These are phyloP conservation scores for Entomortierella beljakovae DNA, from an alignment of 192 early-diverging fungal species.

Conservation along the genomic window DNA sequence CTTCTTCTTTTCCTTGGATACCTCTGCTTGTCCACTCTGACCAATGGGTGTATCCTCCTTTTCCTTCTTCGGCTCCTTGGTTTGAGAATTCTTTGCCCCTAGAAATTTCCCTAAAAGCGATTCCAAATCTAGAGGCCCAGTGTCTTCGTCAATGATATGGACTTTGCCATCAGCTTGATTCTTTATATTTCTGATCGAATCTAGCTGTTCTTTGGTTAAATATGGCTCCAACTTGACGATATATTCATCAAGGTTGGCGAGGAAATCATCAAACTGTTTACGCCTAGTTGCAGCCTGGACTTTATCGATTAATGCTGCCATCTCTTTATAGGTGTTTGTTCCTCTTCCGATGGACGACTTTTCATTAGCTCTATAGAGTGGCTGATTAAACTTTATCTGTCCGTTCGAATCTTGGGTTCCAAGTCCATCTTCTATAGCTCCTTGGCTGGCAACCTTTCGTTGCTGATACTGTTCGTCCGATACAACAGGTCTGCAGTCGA, in stretches of 20 bases:
- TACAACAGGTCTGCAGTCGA: conserved; percentile 73
- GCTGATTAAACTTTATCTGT: conserved; percentile 11
- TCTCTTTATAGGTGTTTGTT: not conserved
- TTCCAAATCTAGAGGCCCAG: not conserved
- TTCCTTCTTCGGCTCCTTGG: no score
- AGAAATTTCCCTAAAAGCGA: not conserved
- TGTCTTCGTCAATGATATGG: not conserved
- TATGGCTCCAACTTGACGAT: conserved; percentile 1
- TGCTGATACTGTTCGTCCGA: conserved; percentile 61
- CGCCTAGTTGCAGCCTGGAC: conserved; percentile 1
- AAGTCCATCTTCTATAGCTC: conserved; percentile 17
- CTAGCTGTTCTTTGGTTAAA: conserved; percentile 3
- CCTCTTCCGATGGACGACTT: not conserved
- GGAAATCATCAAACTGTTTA: not conserved
- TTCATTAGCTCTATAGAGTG: not conserved
- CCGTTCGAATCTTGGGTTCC: conserved; percentile 3
- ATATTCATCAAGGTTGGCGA: not conserved
- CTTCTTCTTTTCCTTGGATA: not conserved
- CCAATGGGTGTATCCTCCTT: not conserved
- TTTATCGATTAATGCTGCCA: conserved; percentile 2
- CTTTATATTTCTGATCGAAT: not conserved
- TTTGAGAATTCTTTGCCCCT: no score
- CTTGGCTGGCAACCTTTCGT: conserved; percentile 15
- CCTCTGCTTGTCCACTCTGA: not conserved
- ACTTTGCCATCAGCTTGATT: not conserved